Evolutionary conservation across 2,329 filamentous ascomycete species (phyloP).

Genomic region (Pezicula rhizophila): DNA sequence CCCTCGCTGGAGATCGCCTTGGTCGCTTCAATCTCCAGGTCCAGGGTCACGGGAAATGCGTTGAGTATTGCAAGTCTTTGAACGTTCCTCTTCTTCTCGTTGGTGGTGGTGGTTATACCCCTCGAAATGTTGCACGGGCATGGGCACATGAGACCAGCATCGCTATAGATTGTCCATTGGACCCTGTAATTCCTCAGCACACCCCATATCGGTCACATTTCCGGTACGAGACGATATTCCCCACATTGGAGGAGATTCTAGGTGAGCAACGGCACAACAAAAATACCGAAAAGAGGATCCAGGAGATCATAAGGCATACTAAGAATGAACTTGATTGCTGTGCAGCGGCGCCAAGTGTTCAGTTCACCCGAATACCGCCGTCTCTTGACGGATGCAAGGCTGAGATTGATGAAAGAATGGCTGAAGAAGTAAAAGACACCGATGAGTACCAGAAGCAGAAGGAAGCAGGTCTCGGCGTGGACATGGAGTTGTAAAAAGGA

Average conservation of each 20-base stretch:
- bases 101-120: constrained; percentile 93
- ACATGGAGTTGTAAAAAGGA: constrained; percentile 41
- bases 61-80: constrained; percentile 79
- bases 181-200: constrained; percentile 68
- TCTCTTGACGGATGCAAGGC: constrained; percentile 64
- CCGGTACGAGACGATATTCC: constrained; percentile 79
- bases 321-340: constrained; percentile 84
- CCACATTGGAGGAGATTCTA: constrained; percentile 68
- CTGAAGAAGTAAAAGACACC: constrained; percentile 56
- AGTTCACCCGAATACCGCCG: constrained; percentile 74
- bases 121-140: constrained; percentile 88
- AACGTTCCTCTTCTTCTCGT: constrained; percentile 80
- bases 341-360: constrained; percentile 77
- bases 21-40: constrained; percentile 97
- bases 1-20: constrained; percentile 84
- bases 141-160: constrained; percentile 97
- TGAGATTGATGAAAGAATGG: constrained; percentile 61
- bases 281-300: constrained; percentile 70
- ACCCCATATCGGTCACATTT: constrained; percentile 87
- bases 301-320: constrained; percentile 70
- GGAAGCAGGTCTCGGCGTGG: constrained; percentile 51
- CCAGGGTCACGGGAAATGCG: constrained; percentile 85
- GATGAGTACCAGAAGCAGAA: constrained; percentile 47
- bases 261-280: constrained; percentile 66
- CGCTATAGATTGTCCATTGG: constrained; percentile 70